Evolutionary conservation across 768 basidiomycete genomes (phyloP).

Genomic region (Termitomyces sp.): DNA sequence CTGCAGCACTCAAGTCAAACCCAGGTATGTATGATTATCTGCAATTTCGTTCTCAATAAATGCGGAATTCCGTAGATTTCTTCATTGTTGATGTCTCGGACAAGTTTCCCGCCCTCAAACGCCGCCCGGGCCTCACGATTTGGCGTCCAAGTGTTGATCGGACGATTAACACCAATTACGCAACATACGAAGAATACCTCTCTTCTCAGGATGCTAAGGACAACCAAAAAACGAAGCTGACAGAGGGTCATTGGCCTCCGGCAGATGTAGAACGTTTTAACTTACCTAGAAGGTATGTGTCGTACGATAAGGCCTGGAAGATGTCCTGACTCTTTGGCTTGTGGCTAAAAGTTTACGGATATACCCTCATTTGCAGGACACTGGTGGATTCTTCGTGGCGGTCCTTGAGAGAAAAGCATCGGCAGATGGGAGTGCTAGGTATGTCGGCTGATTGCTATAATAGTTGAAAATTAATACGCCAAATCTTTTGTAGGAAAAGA

Average conservation of each 20-base stretch:
- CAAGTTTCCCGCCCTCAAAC: constrained; percentile 65
- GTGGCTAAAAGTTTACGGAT: constrained; percentile 63
- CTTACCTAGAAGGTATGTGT: constrained; percentile 63
- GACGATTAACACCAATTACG: constrained; percentile 42
- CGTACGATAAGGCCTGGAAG: neutral
- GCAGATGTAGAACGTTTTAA: constrained; percentile 52
- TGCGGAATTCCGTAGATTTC: constrained; percentile 43
- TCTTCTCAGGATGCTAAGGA: constrained; percentile 41
- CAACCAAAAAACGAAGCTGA: constrained; percentile 59
- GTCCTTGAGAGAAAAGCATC: constrained; percentile 55
- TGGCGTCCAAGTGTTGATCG: constrained; percentile 77
- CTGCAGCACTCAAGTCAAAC: constrained; percentile 69
- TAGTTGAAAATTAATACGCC: neutral
- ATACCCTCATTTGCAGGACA: constrained; percentile 93
- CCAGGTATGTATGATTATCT: constrained; percentile 41
- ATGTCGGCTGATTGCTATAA: neutral
- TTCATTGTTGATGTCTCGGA: constrained; percentile 73
- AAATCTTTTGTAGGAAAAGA: constrained; percentile 41
- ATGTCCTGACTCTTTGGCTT: neutral
- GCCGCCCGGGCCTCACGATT: constrained; percentile 65
- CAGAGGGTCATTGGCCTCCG: constrained; percentile 78
- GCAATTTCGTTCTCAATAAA: neutral
- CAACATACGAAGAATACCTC: constrained; percentile 57
- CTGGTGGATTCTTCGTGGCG: constrained; percentile 97
- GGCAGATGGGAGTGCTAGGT: constrained; percentile 11